Percentiles rank a stretch among this genome's conserved stretches.
phyloP scores from a whole-genome alignment of 305 asterid species.

The Coffea humblotiana region DNA sequence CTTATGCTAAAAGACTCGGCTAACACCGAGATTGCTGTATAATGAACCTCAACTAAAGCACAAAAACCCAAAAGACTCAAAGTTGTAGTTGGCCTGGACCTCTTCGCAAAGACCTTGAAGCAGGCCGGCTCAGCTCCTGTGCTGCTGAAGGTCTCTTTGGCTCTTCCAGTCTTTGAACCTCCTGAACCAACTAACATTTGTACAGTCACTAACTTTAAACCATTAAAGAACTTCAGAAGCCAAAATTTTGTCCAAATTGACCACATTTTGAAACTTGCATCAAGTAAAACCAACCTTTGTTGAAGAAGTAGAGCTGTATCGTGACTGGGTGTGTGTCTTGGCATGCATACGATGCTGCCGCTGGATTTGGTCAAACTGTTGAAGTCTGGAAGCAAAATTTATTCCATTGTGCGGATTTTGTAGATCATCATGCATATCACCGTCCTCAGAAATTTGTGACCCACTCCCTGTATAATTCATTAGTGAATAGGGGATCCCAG shows the following conservation, averaged over 20 bases:
- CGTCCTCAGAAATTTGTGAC: conserved; percentile 55
- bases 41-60: conserved; percentile 26
- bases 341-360: conserved; percentile 64
- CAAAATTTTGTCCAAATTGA: neutral
- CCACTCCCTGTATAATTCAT: conserved; percentile 37
- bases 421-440: conserved; percentile 46
- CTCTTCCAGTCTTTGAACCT: conserved; percentile 62
- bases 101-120: conserved; percentile 65
- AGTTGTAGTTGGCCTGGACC: conserved; percentile 66
- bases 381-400: conserved; percentile 63
- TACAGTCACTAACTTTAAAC: neutral
- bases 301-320: conserved; percentile 45
- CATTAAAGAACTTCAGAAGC: neutral
- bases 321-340: conserved; percentile 50
- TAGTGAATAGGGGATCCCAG: conserved; percentile 46
- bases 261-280: neutral
- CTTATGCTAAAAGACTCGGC: conserved; percentile 23
- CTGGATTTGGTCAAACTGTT: conserved; percentile 78
- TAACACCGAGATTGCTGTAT: conserved; percentile 28
- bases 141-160: conserved; percentile 42
- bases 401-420: conserved; percentile 46
- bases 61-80: conserved; percentile 29
- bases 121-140: conserved; percentile 52
- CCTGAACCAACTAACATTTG: conserved; percentile 43
- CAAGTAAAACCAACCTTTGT: conserved; percentile 52